phyloP scores from a whole-genome alignment of 1,284 basidiomycete species.

The Flammula alnicola region DNA sequence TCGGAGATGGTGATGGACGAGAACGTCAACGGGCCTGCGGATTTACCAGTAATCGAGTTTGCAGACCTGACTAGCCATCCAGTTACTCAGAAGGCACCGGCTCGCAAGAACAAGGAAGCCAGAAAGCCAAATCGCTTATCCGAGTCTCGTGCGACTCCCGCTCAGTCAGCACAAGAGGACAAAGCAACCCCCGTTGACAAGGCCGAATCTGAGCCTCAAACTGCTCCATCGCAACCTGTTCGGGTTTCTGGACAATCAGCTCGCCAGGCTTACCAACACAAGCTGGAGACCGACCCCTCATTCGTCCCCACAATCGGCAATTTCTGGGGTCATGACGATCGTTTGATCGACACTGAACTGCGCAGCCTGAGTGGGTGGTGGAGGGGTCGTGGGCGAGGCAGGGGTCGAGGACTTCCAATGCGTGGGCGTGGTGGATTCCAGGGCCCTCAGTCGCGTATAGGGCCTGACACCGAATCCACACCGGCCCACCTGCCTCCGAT shows the following conservation, averaged over 20 bases:
- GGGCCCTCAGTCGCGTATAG: constrained; percentile 17
- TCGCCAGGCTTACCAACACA: constrained; percentile 78
- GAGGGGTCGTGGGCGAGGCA: constrained; percentile 64
- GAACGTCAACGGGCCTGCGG: constrained; percentile 55
- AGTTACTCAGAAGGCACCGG: constrained; percentile 30
- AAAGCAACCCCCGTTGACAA: constrained; percentile 17
- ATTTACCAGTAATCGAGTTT: constrained; percentile 83
- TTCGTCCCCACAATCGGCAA: constrained; percentile 86
- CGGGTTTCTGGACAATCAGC: constrained; percentile 54
- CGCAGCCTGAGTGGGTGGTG: constrained; percentile 82
- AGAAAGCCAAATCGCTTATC: constrained; percentile 30
- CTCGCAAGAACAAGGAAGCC: constrained; percentile 45
- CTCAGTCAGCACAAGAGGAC: constrained; percentile 20
- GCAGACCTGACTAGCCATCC: constrained; percentile 59
- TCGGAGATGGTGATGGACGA: constrained; percentile 85
- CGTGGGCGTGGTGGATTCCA: constrained; percentile 60
- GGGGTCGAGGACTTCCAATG: constrained; percentile 39
- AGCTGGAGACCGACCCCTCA: constrained; percentile 80
- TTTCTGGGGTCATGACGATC: constrained; percentile 92
- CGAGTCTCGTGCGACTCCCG: constrained; percentile 25
- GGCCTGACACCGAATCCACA: no score
- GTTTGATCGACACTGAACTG: constrained; percentile 74
- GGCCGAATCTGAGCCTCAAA: constrained; percentile 13
- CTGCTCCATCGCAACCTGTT: constrained; percentile 10
- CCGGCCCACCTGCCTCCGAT: constrained; percentile 59